Evolutionary conservation across 345 rosid species (phyloP), one percentile per base, ranked within the genome.

Genomic region (Salix arbutifolia): DNA sequence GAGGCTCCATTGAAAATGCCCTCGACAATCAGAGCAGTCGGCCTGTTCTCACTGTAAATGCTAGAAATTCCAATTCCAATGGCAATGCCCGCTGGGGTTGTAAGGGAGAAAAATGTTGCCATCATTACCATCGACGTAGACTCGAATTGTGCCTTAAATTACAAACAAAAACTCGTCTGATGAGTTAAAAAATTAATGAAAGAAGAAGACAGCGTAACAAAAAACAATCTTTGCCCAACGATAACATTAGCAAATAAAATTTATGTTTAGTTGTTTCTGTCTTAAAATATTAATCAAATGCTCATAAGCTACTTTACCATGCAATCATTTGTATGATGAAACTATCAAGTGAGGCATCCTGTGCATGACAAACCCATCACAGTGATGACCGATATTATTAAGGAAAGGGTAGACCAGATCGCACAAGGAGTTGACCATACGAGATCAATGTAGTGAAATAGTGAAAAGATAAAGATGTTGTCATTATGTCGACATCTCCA

Each of bases 71-170:
- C 90, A 52, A 87, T 86, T 0, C 97, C 96, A 38, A 92, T 58
- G 19, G 82, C 94, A 16, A 92, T 88, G 64, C 97, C 97, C 13
- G 83, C 42, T 1, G 90, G 92, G 0, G 94, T 86, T 5, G 89
- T 91, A 16, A 92, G 85, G 50, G 91, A 88, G 91, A 92, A 92
- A 78, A 92, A 91, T 17, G 86, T 30, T 4, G 87, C 92, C 95
- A 92, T 92, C 5, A 88, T 87, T n/a, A 86, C 84, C 33, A 81
- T 77, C 0, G 92, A 86, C 74, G 70, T 46, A 0, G 86, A 82
- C 84, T 83, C 74, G 82, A 90, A 81, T 73, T 86, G 79, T 21
- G 95, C 95, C 95, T 89, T 4, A 26, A 65, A 23, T 30, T 3
- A 19, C 53, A 25, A 62, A 7, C 17, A 50, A 10, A 14, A 50